Conservation (phyloP, 129 eudicot species). For the Calendula officinalis region DNA sequence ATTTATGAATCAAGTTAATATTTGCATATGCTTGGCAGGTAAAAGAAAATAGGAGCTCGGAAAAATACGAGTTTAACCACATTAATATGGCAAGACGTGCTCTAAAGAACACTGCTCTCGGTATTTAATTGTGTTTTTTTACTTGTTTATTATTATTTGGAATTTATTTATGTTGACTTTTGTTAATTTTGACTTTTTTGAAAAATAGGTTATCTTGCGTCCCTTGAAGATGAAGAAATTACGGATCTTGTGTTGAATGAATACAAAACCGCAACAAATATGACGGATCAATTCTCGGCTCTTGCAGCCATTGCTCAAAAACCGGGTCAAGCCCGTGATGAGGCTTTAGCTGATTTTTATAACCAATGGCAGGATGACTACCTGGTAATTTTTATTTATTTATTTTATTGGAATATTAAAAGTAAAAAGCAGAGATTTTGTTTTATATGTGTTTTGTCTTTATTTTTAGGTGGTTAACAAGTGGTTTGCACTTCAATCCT, state of each 20-base stretch:
- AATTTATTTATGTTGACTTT: background rate
- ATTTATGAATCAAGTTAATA: background rate
- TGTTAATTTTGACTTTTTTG: constrained; percentile 7
- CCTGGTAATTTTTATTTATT: constrained; percentile 40
- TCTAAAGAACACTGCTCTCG: constrained; percentile 76
- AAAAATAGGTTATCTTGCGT: constrained; percentile 76
- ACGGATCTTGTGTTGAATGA: constrained; percentile 77
- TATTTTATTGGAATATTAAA: background rate
- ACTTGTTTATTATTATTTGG: background rate
- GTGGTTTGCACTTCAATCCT: constrained; percentile 95
- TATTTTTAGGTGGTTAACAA: constrained; percentile 70
- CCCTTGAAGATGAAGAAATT: constrained; percentile 60
- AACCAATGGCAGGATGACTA: constrained; percentile 84
- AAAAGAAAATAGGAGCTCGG: constrained; percentile 66
- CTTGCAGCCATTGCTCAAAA: constrained; percentile 79
- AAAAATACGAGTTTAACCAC: constrained; percentile 57
- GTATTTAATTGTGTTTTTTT: constrained; percentile 25
- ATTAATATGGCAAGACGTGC: constrained; percentile 88
- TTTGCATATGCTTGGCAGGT: constrained; percentile 44
- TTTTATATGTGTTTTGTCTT: background rate
- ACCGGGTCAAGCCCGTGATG: constrained; percentile 75
- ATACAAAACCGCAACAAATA: constrained; percentile 76
- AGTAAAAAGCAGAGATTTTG: background rate
- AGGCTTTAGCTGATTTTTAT: constrained; percentile 83
- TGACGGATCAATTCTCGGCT: constrained; percentile 96